Base-by-base conservation (phyloP, 2,329 filamentous ascomycete species). In the Penicillium sp. region DNA sequence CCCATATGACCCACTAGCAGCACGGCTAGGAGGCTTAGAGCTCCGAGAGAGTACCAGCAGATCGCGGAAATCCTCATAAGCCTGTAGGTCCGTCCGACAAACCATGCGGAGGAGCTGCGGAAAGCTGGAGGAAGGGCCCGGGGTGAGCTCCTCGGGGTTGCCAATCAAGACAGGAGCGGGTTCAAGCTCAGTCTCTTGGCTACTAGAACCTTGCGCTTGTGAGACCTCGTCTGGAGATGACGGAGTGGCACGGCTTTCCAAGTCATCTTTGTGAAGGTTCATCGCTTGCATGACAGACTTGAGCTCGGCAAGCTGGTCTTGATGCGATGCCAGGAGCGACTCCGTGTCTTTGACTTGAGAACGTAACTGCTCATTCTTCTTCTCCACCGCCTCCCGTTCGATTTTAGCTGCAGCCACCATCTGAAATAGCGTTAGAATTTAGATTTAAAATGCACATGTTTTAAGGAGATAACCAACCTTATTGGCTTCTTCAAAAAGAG, bases 401-500 rank as follows among this genome's bases (percentile, higher is more conserved):
- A 84, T 86, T 58, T 96, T 90, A 37, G 93, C 93, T 16, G 85
- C 86, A 39, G 93, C 90, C 50, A 99, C 94, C 93, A 99, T 97
- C 80, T 86, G 59, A 37, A 40, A 35, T 1, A 51, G 7, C 41
- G 45, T 68, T 52, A 70, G 58, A 52, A 39, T 38, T 12, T 6
- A 38, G 27, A 29, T 31, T 10, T 15, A 39, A 3, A 29, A 29
- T 1, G n/a, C 25, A 38, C 31, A 32, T 23, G 13, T 12, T 12
- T 8, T 16, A 15, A 34, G 8, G n/a, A 25, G 5, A 51, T 51
- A 13, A 70, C 75, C 56, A 70, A 86, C 84, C 74, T 89, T 92
- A 77, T 99, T 97, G 47, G 94, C 94, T 78, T 99, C 93, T 70
- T 97, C 91, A 60, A 99, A 99, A n/a, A 99, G 81, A 29, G 91